Conservation (phyloP, 2,329 filamentous ascomycete species). For the Penicillium oxalicum region DNA sequence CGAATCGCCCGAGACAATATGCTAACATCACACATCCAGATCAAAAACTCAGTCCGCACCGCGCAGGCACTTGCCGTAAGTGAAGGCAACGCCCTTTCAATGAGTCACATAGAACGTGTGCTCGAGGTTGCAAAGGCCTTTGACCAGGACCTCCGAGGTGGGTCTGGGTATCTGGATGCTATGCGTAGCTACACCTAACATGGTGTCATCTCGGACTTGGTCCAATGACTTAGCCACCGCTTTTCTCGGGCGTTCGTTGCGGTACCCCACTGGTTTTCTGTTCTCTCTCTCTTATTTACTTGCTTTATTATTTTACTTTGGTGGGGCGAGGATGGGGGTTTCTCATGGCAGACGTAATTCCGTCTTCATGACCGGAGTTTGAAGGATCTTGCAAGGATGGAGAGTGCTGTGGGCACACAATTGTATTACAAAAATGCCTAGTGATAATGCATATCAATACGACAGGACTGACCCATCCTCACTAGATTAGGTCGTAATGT, state of each 20-base stretch:
- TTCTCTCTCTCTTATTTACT: not conserved
- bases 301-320: not conserved
- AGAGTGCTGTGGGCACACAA: too few relatives aligned
- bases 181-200: conserved; percentile 65
- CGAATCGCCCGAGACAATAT: not conserved
- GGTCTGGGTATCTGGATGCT: conserved; percentile 71
- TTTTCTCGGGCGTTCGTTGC: too few relatives aligned
- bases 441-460: too few relatives aligned
- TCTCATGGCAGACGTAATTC: too few relatives aligned
- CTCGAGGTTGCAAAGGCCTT: conserved; percentile 81
- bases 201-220: too few relatives aligned
- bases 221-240: too few relatives aligned
- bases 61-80: conserved; percentile 77
- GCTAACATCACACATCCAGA: conserved; percentile 46
- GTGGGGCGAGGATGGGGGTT: too few relatives aligned
- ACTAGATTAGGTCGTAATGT: too few relatives aligned
- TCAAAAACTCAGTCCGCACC: conserved; percentile 81
- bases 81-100: conserved; percentile 63
- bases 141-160: conserved; percentile 75
- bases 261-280: not conserved
- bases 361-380: too few relatives aligned
- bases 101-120: conserved; percentile 74
- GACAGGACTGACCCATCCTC: too few relatives aligned
- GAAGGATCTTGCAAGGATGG: too few relatives aligned
- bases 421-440: too few relatives aligned